These are phyloP conservation scores for Trichoderma gamsii DNA, from an alignment of 495 filamentous ascomycete genomes.

Conservation along the genomic window DNA sequence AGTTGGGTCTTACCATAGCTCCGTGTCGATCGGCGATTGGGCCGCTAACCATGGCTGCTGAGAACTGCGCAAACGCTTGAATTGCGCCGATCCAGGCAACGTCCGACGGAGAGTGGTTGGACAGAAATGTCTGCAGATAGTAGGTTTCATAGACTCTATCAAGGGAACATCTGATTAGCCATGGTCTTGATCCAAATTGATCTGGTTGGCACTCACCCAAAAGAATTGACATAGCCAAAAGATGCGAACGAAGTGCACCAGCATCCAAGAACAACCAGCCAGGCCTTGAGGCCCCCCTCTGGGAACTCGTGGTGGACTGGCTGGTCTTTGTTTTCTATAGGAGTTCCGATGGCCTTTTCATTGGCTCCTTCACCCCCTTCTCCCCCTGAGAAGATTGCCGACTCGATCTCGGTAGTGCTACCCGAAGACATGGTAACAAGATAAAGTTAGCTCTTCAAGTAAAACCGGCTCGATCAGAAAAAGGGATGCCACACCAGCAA, in stretches of 20 bases:
- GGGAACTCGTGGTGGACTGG: constrained; percentile 16
- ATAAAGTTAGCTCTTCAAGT: background rate
- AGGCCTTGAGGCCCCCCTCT: constrained; percentile 33
- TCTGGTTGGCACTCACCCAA: constrained; percentile 27
- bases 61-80: constrained; percentile 42
- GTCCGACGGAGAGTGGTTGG: constrained; percentile 39
- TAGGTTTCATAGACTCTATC: constrained; percentile 52
- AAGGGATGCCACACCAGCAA: background rate
- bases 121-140: constrained; percentile 47
- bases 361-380: background rate
- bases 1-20: constrained; percentile 28
- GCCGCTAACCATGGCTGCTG: constrained; percentile 38
- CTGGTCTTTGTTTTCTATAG: background rate
- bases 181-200: background rate
- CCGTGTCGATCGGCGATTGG: constrained; percentile 50
- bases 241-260: constrained; percentile 42
- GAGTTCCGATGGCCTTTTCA: background rate
- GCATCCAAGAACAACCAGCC: constrained; percentile 28
- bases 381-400: background rate
- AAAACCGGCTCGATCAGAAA: background rate
- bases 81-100: constrained; percentile 61
- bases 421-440: background rate
- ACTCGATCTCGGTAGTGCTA: constrained; percentile 9
- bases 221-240: constrained; percentile 57
- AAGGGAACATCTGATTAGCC: background rate